Evolutionary conservation across 805 yeast genomes (phyloP), one percentile per base, ranked within the genome.

Genomic region (Candida sanyiensis): DNA sequence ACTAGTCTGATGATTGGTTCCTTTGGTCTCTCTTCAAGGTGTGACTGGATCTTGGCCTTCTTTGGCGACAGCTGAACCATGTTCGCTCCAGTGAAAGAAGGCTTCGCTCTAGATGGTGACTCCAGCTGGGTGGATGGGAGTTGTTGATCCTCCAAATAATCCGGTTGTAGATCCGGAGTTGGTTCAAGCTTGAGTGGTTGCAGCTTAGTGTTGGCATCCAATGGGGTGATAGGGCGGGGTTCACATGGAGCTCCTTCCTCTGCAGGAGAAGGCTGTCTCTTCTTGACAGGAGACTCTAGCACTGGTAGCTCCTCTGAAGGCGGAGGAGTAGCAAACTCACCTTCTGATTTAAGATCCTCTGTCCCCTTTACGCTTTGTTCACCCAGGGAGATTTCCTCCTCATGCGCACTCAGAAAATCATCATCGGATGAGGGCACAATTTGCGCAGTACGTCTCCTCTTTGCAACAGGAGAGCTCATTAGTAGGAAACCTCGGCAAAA

Each of bases 1-100:
- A 86, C 93, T 19, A 93, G 61, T 34, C 98, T 66, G n/a, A 55
- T 50, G 4, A 50, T 38, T 19, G 79, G 72, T 49, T 63, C 69
- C 19, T 28, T 47, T 33, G 30, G 42, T 40, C 48, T 57, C 39
- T 37, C 47, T 42, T 54, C 48, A 43, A 61, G 12, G 51, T 40
- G 42, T 38, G 59, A 42, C 44, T 63, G 38, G 46, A 60, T 61
- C 19, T 58, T 51, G 13, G 55, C 50, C 34, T 64, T 66, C 13
- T 50, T 50, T 9, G 71, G 72, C 1, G 72, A 67, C 5, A 66
- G 47, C 33, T 64, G 63, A 26, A 67, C 63, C 39, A 67, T 51
- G 34, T 57, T 59, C n/a, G 65, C 49, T 0, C 70, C 67, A 35
- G 59, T 56, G 36, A 62, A 57, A 0, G 63, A 54, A 9, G 62